A percentile compares a stretch with the other conserved stretches of the same genome.
These are phyloP conservation scores for Aspergillus awamori DNA, from an alignment of 2,329 filamentous ascomycete species.

Conservation along the genomic window DNA sequence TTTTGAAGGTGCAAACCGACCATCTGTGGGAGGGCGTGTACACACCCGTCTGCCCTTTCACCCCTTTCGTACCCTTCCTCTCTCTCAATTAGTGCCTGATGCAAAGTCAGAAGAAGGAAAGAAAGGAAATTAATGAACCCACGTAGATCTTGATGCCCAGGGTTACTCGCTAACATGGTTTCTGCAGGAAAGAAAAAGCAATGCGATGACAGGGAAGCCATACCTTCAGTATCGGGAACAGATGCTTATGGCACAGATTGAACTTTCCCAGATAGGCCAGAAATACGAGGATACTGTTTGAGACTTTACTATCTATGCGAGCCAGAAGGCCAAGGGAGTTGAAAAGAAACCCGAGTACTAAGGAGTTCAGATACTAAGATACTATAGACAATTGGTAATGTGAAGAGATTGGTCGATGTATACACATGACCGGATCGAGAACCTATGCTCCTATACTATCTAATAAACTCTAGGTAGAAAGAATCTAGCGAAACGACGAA, in stretches of 20 bases:
- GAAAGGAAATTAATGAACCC: background rate
- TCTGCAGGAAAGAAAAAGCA: slow-evolving; percentile 13
- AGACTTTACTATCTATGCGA: background rate
- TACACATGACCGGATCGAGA: background rate
- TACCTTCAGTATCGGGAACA: slow-evolving; percentile 3
- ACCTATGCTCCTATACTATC: background rate
- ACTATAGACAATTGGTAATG: background rate
- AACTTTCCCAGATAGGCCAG: background rate
- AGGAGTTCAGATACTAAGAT: background rate
- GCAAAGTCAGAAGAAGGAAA: background rate
- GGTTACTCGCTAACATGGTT: slow-evolving; percentile 7
- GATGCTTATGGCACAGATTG: background rate
- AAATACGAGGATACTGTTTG: background rate
- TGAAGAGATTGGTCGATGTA: slow-evolving; percentile 1
- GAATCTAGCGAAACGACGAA: background rate
- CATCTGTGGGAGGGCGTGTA: background rate
- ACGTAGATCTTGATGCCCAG: background rate
- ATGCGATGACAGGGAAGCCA: slow-evolving; percentile 1
- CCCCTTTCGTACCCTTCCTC: background rate
- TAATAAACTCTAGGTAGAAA: too few species aligned
- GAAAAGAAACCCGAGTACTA: background rate
- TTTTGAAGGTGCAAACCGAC: slow-evolving; percentile 3
- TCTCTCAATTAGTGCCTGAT: background rate
- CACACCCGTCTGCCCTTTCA: background rate
- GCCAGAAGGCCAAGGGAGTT: too few species aligned